A percentile compares a stretch with the other conserved stretches of the same genome.
phyloP scores from a whole-genome alignment of 768 basidiomycete genomes.

The Termitomyces sp. region DNA sequence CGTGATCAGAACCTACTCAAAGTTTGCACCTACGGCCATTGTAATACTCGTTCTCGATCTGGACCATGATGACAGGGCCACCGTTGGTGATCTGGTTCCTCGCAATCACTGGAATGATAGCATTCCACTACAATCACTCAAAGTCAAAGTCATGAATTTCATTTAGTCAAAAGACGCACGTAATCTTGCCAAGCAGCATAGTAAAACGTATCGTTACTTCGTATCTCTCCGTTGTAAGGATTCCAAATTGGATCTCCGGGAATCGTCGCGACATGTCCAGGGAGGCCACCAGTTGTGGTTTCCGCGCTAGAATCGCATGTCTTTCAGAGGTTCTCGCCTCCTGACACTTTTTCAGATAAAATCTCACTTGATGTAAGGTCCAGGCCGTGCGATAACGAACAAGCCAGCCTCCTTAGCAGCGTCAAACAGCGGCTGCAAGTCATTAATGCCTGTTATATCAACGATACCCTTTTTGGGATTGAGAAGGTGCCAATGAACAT shows the following conservation, averaged over 20 bases:
- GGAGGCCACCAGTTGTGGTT: conserved; percentile 11
- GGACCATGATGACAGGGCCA: conserved; percentile 13
- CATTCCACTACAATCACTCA: conserved; percentile 8
- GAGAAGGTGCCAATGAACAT: conserved; percentile 14
- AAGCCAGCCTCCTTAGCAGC: conserved; percentile 14
- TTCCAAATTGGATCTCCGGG: conserved; percentile 14
- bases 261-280: conserved; percentile 13
- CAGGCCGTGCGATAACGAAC: conserved; percentile 12
- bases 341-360: background rate
- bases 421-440: conserved; percentile 12
- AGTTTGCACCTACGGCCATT: conserved; percentile 6
- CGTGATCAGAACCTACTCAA: background rate
- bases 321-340: background rate
- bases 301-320: conserved; percentile 4
- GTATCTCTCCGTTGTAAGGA: conserved; percentile 12
- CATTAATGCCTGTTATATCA: conserved; percentile 14
- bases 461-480: conserved; percentile 12
- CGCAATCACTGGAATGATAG: conserved; percentile 10
- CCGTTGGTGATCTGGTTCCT: conserved; percentile 12
- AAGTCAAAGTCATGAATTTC: background rate
- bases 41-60: conserved; percentile 14
- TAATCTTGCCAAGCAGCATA: conserved; percentile 15
- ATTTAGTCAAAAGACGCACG: background rate
- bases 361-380: conserved; percentile 13
- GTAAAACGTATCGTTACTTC: conserved; percentile 14